A percentile compares a stretch with the other conserved stretches of the same genome.
phyloP scores from a whole-genome alignment of 179 eudicot genomes.

The Dionaea muscipula region DNA sequence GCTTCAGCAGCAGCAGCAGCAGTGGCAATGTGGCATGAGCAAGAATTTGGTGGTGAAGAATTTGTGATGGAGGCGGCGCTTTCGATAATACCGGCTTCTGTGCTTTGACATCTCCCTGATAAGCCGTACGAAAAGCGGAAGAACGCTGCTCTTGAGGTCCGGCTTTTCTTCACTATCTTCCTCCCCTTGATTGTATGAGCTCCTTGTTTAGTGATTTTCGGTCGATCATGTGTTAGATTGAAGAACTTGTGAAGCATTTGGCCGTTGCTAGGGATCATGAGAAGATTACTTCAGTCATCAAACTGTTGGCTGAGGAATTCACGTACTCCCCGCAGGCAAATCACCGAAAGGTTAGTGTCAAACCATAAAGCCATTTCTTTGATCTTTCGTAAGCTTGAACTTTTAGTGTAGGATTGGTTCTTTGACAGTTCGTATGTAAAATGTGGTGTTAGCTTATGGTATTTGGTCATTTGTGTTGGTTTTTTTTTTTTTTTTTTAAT shows the following conservation, averaged over 20 bases:
- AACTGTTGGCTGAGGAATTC: conserved; percentile 57
- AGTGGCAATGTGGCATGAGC: no score
- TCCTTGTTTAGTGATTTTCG: background rate
- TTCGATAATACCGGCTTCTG: conserved; percentile 47
- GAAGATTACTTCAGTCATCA: conserved; percentile 75
- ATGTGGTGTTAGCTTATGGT: no score
- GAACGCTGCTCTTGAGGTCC: conserved; percentile 91
- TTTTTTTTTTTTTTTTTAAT: no score
- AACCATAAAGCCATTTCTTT: no score
- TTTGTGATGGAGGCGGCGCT: conserved; percentile 1
- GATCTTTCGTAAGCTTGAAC: background rate
- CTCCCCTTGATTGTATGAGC: background rate
- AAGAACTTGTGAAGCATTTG: conserved; percentile 83
- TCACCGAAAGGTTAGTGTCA: conserved; percentile 58
- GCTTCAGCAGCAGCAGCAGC: no score
- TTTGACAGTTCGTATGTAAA: no score
- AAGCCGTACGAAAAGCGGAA: conserved; percentile 94
- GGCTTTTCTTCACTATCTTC: conserved; percentile 1
- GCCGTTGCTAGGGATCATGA: conserved; percentile 63
- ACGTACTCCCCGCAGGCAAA: conserved; percentile 77
- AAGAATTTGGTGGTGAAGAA: no score
- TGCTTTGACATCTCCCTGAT: conserved; percentile 78
- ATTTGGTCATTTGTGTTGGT: no score
- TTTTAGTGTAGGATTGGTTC: background rate
- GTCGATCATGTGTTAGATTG: conserved; percentile 39